These are phyloP conservation scores for Liriodendron chinense DNA, from an alignment of 164 flowering plant genomes.

Conservation along the genomic window DNA sequence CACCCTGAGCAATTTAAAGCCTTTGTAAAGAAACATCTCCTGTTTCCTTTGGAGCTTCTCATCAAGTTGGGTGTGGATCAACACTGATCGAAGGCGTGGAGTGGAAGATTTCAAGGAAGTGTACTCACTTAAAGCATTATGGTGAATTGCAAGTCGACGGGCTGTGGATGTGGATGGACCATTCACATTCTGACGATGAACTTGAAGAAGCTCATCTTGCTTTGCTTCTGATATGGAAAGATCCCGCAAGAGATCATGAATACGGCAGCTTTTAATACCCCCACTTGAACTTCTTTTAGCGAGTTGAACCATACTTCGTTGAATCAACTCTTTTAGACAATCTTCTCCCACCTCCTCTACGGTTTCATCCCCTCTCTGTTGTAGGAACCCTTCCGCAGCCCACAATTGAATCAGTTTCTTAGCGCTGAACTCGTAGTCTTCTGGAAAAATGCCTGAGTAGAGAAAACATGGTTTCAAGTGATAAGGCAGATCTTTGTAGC, in stretches of 20 bases:
- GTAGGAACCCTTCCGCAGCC: background rate
- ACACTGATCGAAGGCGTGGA: background rate
- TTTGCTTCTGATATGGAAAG: background rate
- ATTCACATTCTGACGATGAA: background rate
- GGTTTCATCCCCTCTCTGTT: background rate
- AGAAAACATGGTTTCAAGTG: background rate
- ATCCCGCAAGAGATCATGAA: background rate
- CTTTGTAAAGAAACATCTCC: background rate
- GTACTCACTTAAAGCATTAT: background rate
- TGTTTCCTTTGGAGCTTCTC: background rate
- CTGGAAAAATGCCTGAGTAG: background rate
- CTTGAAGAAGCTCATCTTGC: background rate
- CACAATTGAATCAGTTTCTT: background rate
- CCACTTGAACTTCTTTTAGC: background rate
- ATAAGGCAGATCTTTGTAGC: conserved; percentile 4
- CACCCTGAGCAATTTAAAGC: background rate
- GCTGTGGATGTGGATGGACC: background rate
- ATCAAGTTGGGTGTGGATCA: background rate
- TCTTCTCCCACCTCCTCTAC: conserved; percentile 3
- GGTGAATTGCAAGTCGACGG: background rate
- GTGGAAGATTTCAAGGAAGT: background rate
- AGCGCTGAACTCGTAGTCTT: background rate
- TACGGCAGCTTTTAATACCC: background rate
- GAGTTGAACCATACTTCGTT: background rate
- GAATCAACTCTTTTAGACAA: background rate